Percentiles rank a stretch among this genome's conserved stretches.
Evolutionary conservation across 768 basidiomycete genomes (phyloP).

Genomic region (Mycena pura): DNA sequence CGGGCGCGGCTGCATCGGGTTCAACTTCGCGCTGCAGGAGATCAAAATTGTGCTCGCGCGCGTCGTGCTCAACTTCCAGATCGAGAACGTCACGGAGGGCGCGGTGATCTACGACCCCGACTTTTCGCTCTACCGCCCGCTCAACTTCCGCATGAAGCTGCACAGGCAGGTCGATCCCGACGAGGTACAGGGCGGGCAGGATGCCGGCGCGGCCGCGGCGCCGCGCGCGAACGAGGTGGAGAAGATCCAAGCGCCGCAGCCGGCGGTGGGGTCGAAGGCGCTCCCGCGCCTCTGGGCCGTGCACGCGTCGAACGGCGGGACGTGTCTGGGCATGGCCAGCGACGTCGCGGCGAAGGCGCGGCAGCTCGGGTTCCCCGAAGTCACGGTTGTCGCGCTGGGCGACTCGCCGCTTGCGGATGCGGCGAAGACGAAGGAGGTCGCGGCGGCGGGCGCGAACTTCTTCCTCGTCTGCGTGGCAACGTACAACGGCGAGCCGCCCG

Average conservation of each 20-base stretch:
- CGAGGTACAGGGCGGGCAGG: neutral
- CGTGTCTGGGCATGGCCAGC: constrained; percentile 19
- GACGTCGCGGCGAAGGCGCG: constrained; percentile 13
- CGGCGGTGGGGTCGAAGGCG: neutral
- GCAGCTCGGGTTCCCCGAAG: constrained; percentile 19
- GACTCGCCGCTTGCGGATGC: constrained; percentile 18
- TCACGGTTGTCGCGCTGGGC: constrained; percentile 9
- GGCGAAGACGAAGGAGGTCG: neutral
- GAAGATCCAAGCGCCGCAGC: constrained; percentile 13
- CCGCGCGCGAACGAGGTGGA: neutral
- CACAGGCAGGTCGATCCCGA: constrained; percentile 14
- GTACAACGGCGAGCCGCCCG: constrained; percentile 25
- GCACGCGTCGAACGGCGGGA: constrained; percentile 21
- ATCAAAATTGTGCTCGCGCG: constrained; percentile 17
- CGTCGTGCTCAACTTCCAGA: constrained; percentile 22
- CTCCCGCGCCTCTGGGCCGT: constrained; percentile 21
- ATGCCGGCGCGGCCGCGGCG: too few relatives aligned
- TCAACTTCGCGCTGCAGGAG: constrained; percentile 22
- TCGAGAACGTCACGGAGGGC: constrained; percentile 21
- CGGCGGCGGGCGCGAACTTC: constrained; percentile 10
- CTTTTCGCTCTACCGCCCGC: constrained; percentile 15
- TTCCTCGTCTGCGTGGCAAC: constrained; percentile 23
- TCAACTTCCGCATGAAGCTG: constrained; percentile 23
- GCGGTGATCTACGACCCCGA: constrained; percentile 25
- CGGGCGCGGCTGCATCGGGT: constrained; percentile 22